Percentiles rank a stretch among this genome's conserved stretches.
Evolutionary conservation across 164 flowering plant species (phyloP).

Genomic region (Tetrastigma voinierianum): DNA sequence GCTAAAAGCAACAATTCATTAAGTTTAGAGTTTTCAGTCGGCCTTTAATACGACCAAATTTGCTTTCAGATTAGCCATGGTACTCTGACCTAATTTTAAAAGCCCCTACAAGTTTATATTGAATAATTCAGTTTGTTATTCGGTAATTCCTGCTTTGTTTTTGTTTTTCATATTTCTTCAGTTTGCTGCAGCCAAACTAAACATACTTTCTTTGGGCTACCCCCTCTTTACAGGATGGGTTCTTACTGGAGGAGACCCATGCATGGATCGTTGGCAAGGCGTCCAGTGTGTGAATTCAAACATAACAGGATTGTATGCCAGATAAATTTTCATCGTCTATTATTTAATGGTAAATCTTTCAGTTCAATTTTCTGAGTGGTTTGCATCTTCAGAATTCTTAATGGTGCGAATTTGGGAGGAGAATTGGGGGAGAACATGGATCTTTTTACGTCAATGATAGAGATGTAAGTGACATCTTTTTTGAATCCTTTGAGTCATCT

Average conservation of each 20-base stretch:
- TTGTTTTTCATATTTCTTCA: conserved; percentile 23
- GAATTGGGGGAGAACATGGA: conserved; percentile 37
- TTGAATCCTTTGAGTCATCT: neutral
- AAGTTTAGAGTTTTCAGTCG: too few species aligned
- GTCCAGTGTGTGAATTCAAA: conserved; percentile 71
- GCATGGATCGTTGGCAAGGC: conserved; percentile 82
- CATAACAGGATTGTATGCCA: conserved; percentile 65
- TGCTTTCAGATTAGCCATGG: too few species aligned
- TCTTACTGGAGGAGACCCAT: conserved; percentile 83
- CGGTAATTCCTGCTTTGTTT: neutral
- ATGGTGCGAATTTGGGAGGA: conserved; percentile 56
- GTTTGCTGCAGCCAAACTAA: conserved; percentile 66
- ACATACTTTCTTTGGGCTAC: conserved; percentile 51
- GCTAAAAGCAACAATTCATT: too few species aligned
- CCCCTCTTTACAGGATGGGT: conserved; percentile 80
- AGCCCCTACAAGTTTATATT: neutral
- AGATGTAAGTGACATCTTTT: conserved; percentile 38
- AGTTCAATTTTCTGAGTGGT: neutral
- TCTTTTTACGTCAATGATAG: conserved; percentile 39
- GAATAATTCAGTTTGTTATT: neutral
- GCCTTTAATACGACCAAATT: too few species aligned
- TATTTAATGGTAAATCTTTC: neutral
- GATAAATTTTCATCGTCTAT: neutral
- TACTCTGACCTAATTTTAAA: neutral
- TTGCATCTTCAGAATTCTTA: conserved; percentile 34